Evolutionary conservation across 1,139 yeast genomes (phyloP).

Genomic region (Chernovozyma aurita): DNA sequence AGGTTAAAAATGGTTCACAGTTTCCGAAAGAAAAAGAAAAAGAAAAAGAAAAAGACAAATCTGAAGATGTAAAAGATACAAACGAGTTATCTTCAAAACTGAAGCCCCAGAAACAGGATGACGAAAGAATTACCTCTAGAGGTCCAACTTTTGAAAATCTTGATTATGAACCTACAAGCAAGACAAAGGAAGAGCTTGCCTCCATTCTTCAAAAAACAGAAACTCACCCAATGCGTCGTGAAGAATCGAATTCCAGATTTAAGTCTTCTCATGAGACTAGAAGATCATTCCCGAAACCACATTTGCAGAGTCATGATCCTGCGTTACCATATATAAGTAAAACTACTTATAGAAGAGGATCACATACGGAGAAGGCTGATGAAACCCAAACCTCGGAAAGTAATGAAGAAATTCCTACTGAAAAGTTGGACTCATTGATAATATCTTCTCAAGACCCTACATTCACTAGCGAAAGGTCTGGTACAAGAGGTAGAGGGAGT

Average conservation of each 20-base stretch:
- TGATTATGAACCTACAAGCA: constrained; percentile 2
- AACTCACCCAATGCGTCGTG: neutral
- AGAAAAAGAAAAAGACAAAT: neutral
- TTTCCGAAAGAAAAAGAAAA: neutral
- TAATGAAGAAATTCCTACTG: neutral
- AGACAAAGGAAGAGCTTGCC: constrained; percentile 7
- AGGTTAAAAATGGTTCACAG: neutral
- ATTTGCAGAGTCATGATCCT: neutral
- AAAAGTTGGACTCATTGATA: neutral
- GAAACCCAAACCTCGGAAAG: neutral
- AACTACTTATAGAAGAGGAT: constrained; percentile 1
- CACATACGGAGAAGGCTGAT: neutral
- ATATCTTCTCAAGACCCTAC: neutral
- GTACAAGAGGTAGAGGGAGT: neutral
- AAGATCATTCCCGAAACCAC: neutral
- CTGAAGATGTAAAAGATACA: neutral
- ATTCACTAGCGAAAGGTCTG: neutral
- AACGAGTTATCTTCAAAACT: neutral
- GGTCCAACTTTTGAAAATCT: neutral
- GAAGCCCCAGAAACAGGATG: neutral
- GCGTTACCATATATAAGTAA: neutral
- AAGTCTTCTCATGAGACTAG: neutral
- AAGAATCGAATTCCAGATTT: neutral
- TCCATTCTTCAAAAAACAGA: constrained; percentile 5
- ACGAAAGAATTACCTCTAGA: neutral